Base-by-base conservation (phyloP, 2,329 filamentous ascomycete genomes). In the Cryphonectria parasitica region DNA sequence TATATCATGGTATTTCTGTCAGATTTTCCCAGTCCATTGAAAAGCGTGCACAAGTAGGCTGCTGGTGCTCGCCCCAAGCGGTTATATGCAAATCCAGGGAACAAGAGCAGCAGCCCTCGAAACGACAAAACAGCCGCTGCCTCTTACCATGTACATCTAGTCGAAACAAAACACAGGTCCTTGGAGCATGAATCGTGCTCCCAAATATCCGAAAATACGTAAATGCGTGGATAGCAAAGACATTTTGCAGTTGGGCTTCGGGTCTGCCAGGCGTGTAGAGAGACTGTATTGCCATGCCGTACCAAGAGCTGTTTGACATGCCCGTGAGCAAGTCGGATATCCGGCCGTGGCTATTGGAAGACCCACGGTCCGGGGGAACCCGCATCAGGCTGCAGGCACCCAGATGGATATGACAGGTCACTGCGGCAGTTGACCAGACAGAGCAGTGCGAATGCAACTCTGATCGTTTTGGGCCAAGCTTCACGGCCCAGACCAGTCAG, bases 391-490 rank as follows among this genome's bases (percentile, higher is more conserved):
- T 67, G 67, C 67, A 71, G 67, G 66, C 71, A 71, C 68, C 56
- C 56, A 62, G 58, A 56, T 22, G 34, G 36, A 63, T 68, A 72
- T 72, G 71, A 72, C 45, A 68, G 63, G 64, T 72, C 71, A 71
- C 17, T 58, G 67, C 71, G 71, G 71, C 71, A 72, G 69, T 72
- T 72, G 71, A 54, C 66, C 66, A 64, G 62, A 58, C 31, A 60
- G 49, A 58, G 69, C 56, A 71, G 68, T 56, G 63, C 63, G 58
- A 67, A 71, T 71, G 69, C 69, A 71, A 71, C 69, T 19, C 56
- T 69, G 54, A 39, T 54, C 49, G 6, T 31, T 52, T 66, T 52
- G 65, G 62, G 19, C 56, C 49, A 58, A 63, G 39, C 63, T 58
- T 64, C 31, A 34, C 4, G 6, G 52, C 31, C 56, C 43, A 43